Conservation (phyloP, 768 basidiomycete species). For the Serendipita sp. region DNA sequence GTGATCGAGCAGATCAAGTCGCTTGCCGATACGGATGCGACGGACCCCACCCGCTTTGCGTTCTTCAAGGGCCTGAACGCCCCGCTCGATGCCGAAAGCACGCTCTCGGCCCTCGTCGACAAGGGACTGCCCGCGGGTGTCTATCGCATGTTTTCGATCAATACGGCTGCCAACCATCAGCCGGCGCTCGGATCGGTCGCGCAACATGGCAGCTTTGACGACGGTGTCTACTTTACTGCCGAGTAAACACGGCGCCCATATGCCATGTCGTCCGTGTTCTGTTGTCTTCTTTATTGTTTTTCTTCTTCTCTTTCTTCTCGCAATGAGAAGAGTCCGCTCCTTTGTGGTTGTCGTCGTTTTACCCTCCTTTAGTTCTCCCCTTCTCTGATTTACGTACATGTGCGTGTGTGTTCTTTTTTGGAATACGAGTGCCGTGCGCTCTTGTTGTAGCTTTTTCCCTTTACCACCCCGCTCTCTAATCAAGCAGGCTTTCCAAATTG, state of each 20-base stretch:
- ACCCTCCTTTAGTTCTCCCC: no score
- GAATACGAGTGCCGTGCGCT: no score
- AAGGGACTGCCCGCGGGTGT: constrained; percentile 21
- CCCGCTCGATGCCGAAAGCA: constrained; percentile 15
- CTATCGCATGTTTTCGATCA: constrained; percentile 17
- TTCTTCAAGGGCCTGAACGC: constrained; percentile 22
- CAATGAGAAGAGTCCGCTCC: no score
- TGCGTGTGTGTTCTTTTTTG: no score
- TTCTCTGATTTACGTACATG: no score
- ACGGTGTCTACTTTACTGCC: constrained; percentile 11
- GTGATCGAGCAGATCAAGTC: constrained; percentile 20
- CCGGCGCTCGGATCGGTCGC: constrained; percentile 14
- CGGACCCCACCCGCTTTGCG: constrained; percentile 19
- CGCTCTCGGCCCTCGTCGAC: constrained; percentile 17
- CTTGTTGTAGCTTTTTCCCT: no score
- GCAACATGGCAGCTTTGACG: constrained; percentile 17
- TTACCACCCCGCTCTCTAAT: no score
- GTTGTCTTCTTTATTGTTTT: no score
- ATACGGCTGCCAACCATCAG: constrained; percentile 17
- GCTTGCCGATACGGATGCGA: constrained; percentile 13
- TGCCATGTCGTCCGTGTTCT: no score
- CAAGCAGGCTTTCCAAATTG: no score
- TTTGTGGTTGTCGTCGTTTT: no score
- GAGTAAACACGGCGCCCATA: not conserved
- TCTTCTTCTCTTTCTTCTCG: no score